Percentiles rank a stretch among this genome's conserved stretches.
These are phyloP conservation scores for Globisporangium nodosum DNA, from an alignment of 352 stramenopile genomes.

Conservation along the genomic window DNA sequence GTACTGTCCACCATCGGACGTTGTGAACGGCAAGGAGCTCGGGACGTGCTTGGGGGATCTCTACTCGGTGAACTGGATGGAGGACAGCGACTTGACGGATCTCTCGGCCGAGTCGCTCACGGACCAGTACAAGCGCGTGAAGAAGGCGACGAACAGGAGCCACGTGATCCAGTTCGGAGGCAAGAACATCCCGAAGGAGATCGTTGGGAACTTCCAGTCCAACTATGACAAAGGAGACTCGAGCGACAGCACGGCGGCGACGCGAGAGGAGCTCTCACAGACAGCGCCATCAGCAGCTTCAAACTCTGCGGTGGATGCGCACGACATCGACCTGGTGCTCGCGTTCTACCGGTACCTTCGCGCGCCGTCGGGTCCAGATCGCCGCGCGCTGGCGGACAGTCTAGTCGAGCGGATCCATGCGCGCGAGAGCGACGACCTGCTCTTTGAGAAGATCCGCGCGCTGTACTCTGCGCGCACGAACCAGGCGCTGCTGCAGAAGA, in stretches of 20 bases:
- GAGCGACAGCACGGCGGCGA: conserved; percentile 9
- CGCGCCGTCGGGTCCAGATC: conserved; percentile 26
- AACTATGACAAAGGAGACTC: conserved; percentile 50
- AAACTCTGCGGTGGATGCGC: conserved; percentile 41
- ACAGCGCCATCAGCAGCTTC: neutral
- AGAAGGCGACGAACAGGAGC: conserved; percentile 73
- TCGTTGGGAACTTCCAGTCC: conserved; percentile 81
- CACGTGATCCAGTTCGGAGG: conserved; percentile 76
- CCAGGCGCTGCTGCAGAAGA: conserved; percentile 21
- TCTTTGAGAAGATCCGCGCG: conserved; percentile 45
- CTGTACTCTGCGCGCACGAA: conserved; percentile 25
- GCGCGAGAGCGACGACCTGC: conserved; percentile 44
- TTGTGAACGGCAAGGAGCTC: conserved; percentile 63
- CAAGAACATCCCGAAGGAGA: conserved; percentile 55
- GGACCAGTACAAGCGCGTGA: conserved; percentile 67
- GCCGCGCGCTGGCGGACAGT: conserved; percentile 30
- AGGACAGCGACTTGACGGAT: conserved; percentile 84
- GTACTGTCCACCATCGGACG: conserved; percentile 83
- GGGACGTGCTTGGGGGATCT: conserved; percentile 84
- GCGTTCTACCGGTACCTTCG: conserved; percentile 79
- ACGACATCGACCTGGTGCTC: conserved; percentile 69
- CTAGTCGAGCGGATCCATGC: conserved; percentile 34
- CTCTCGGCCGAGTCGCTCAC: conserved; percentile 75
- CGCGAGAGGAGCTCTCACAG: neutral
- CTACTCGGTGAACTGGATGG: conserved; percentile 91